Base-by-base conservation (phyloP, 441 rosid species). In the Pelargonium citronellum region DNA sequence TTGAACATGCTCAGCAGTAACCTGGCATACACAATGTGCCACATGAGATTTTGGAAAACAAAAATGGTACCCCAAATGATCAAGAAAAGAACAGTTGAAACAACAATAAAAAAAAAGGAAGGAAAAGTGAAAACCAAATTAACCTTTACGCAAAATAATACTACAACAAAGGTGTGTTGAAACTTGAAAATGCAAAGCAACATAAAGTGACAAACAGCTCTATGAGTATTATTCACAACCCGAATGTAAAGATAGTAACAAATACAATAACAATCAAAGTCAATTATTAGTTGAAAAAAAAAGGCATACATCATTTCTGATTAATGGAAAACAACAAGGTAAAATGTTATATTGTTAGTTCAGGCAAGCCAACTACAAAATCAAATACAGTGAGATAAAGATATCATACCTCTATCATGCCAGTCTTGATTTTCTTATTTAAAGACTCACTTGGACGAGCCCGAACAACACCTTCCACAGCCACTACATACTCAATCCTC, bases 381-480 rank as follows among this genome's bases (percentile, higher is more conserved):
- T 16, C 2, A 49, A 12, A 47, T 49, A 49, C 57, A 53, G 34
- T 53, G 24, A 27, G 13, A 61, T 39, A 1, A 53, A 65, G 16
- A 37, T 13, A 67, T 30, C 62, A 5, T 83, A 91, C 99, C 96
- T 91, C 96, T 64, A 95, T 44, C 64, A 73, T 75, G 43, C 99
- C 97, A n/a, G 99, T 91, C 78, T 81, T 87, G 94, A 91, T 89
- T 74, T 89, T 90, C 87, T 79, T 87, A 81, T 95, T 95, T 67
- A 90, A 69, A 20, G 97, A 88, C 75, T 87, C 96, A 17, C 66
- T 75, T 4, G 97, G 99, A 67, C 99, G 81, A 58, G 87, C 73
- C 69, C 87, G 87, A 72, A 95, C 85, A 57, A 87, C 75, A 30
- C 97, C 99, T 80, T 90, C 97, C 27, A 95, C 84, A 20, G 85